These are phyloP conservation scores for Exidia glandulosa DNA, from an alignment of 768 basidiomycete species.

Conservation along the genomic window DNA sequence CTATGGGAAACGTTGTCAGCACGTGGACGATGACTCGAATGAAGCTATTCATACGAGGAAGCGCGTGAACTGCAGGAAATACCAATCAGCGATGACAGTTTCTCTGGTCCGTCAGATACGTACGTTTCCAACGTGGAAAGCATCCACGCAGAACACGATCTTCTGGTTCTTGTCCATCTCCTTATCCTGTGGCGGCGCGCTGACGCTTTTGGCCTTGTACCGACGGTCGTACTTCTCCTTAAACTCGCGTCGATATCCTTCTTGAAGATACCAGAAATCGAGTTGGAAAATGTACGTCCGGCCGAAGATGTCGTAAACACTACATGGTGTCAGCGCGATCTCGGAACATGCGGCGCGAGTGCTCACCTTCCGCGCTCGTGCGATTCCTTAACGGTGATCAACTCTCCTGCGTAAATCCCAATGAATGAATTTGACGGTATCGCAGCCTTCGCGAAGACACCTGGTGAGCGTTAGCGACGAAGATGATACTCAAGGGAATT, in stretches of 20 bases:
- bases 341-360: background rate
- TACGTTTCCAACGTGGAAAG: slow-evolving; percentile 81
- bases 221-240: too few relatives aligned
- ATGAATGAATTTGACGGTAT: slow-evolving; percentile 64
- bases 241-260: slow-evolving; percentile 11
- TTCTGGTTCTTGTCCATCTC: slow-evolving; percentile 11
- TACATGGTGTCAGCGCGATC: slow-evolving; percentile 16
- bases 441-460: slow-evolving; percentile 58
- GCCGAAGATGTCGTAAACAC: slow-evolving; percentile 63
- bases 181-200: slow-evolving; percentile 3
- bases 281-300: slow-evolving; percentile 75
- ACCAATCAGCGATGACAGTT: background rate
- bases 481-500: background rate
- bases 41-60: slow-evolving; percentile 49
- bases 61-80: slow-evolving; percentile 62
- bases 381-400: slow-evolving; percentile 56
- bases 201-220: slow-evolving; percentile 14
- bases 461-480: slow-evolving; percentile 24
- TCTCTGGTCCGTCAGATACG: slow-evolving; percentile 17
- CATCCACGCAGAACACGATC: slow-evolving; percentile 57
- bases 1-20: slow-evolving; percentile 25
- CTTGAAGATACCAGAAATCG: slow-evolving; percentile 58
- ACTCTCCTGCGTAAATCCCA: slow-evolving; percentile 79
- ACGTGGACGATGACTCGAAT: background rate
- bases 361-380: slow-evolving; percentile 59